Conservation (phyloP, 73 alveolate genomes). For the Uronychia setigera region DNA sequence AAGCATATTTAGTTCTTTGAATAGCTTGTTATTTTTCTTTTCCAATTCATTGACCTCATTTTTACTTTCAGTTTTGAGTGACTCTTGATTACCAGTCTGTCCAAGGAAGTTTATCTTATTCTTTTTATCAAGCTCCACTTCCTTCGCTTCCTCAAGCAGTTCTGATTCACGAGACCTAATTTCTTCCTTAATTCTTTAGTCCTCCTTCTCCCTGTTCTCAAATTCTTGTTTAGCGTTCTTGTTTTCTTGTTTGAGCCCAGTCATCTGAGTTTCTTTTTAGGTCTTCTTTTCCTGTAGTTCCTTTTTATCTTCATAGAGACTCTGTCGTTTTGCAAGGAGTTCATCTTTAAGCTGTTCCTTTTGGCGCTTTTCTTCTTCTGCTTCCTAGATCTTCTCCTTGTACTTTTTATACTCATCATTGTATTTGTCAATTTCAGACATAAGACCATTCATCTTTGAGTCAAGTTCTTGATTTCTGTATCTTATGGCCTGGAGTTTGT, state of each 20-base stretch:
- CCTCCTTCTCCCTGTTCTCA: conserved; percentile 31
- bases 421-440: conserved; percentile 42
- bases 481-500: conserved; percentile 35
- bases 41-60: conserved; percentile 36
- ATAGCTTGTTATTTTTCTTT: conserved; percentile 29
- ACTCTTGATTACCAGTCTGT: conserved; percentile 31
- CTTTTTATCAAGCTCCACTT: conserved; percentile 43
- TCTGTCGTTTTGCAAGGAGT: conserved; percentile 51
- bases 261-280: conserved; percentile 60
- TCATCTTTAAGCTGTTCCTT: conserved; percentile 61
- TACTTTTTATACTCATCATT: conserved; percentile 52
- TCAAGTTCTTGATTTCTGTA: conserved; percentile 37
- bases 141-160: conserved; percentile 56
- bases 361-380: conserved; percentile 52
- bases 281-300: conserved; percentile 46
- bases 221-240: conserved; percentile 58
- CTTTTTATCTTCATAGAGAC: conserved; percentile 47
- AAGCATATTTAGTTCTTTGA: conserved; percentile 38
- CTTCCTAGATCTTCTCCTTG: conserved; percentile 63
- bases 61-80: neutral
- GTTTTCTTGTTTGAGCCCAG: conserved; percentile 44
- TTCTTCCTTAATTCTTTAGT: conserved; percentile 41
- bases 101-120: conserved; percentile 28
- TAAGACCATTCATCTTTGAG: conserved; percentile 26
- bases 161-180: conserved; percentile 48